phyloP scores from a whole-genome alignment of 225 moss, liverwort and hornwort genomes.

The Pleurozium schreberi region DNA sequence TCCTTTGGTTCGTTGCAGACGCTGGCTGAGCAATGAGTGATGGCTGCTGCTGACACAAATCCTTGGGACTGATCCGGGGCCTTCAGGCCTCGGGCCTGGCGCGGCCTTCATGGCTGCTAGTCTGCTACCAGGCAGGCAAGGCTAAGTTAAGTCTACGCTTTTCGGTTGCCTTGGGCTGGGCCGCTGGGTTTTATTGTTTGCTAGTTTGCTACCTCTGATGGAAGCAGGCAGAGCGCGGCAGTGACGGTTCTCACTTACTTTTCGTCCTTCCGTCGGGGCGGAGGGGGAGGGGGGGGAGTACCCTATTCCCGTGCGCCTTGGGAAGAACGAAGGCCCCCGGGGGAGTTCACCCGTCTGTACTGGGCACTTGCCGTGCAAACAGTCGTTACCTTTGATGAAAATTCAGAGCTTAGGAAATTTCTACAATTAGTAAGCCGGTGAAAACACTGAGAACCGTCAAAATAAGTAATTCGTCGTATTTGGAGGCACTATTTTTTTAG shows the following conservation, averaged over 20 bases:
- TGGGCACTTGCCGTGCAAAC: background rate
- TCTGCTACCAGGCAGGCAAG: background rate
- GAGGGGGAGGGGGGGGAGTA: background rate
- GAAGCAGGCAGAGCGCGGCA: background rate
- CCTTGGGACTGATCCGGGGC: background rate
- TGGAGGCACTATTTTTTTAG: too few relatives aligned
- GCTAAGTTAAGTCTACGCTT: background rate
- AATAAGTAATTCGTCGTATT: background rate
- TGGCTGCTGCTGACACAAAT: conserved; percentile 7
- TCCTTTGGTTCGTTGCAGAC: background rate
- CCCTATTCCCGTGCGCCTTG: background rate
- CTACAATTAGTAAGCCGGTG: too few relatives aligned
- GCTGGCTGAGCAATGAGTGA: background rate
- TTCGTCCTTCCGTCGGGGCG: background rate
- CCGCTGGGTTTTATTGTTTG: background rate
- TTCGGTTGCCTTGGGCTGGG: background rate
- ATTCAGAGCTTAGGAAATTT: background rate
- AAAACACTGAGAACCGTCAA: too few relatives aligned
- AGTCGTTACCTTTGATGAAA: background rate
- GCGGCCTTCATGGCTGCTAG: background rate
- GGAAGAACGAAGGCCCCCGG: background rate
- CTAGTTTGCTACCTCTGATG: background rate
- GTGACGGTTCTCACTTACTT: background rate
- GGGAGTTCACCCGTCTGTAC: background rate
- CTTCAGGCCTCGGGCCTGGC: background rate